Base-by-base conservation (phyloP, 116 monocot species). In the Cymodocea nodosa region DNA sequence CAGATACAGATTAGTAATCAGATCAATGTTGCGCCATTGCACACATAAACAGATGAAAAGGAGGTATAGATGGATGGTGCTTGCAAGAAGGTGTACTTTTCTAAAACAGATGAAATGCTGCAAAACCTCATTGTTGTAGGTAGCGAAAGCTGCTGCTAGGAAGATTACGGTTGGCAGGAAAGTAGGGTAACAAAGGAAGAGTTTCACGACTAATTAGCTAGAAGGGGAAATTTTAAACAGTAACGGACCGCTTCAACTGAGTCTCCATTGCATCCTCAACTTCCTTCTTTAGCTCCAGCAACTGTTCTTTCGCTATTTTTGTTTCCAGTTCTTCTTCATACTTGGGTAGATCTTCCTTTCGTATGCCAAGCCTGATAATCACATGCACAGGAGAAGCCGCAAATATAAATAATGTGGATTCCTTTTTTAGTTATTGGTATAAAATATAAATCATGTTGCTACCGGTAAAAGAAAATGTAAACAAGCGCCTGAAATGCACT, bases 221-320 rank as follows among this genome's bases (percentile, higher is more conserved):
- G 11, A 58, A 3, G 13, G 23, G 58, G 23, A 24, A 13, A 58
- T 23, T 0, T 22, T 58, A 25, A 4, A 58, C 8, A 58, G 23
- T 20, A 58, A 72, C 23, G 17, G 12, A 74, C 74, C 52, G 48
- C 20, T 71, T 71, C 23, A 66, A n/a, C 51, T 67, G 63, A 56
- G 85, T 76, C 24, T 91, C 88, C 92, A 97, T 97, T 57, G 91
- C 87, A 68, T 97, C 97, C 4, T 82, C 9, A 56, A 76, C 85
- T 69, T 91, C 82, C 63, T 84, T 86, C 79, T 92, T 89, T 40
- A 98, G 61, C 48, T 86, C 80, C 59, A 78, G 74, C 56, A 92
- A 59, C 55, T 92, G 82, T 9, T 58, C 89, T 52, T 86, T 89
- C 22, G 98, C 92, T 63, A 89, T 69, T 74, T 98, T 81, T 60